phyloP scores from a whole-genome alignment of 2,329 filamentous ascomycete species.

The Claviceps africana region DNA sequence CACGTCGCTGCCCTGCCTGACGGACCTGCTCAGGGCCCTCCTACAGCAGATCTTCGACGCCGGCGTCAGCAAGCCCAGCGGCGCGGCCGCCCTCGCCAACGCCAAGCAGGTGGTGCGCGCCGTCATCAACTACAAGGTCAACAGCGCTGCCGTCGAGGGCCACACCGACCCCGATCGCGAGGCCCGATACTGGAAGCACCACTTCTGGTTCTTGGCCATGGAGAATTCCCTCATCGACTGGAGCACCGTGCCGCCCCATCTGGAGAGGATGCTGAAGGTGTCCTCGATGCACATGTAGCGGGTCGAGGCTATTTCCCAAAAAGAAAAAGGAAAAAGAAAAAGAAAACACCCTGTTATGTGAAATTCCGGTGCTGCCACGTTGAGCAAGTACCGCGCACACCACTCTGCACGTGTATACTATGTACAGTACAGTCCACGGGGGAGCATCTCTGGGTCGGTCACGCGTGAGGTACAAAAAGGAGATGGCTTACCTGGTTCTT shows the following conservation, averaged over 20 bases:
- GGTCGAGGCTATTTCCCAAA: no score
- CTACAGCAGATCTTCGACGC: no score
- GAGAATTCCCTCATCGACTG: slow-evolving; percentile 24
- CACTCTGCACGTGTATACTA: no score
- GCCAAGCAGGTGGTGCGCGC: slow-evolving; percentile 20
- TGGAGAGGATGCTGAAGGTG: slow-evolving; percentile 8
- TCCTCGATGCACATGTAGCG: no score
- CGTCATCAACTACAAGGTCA: slow-evolving; percentile 16
- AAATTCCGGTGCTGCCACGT: no score
- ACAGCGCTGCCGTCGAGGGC: slow-evolving; percentile 9
- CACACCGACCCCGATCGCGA: slow-evolving; percentile 4
- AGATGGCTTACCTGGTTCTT: no score
- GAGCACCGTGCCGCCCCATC: slow-evolving; percentile 9
- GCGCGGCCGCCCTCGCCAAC: slow-evolving; percentile 13
- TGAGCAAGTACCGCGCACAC: no score
- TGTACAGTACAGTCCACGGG: no score
- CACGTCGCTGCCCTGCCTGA: slow-evolving; percentile 29
- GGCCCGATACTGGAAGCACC: slow-evolving; percentile 30
- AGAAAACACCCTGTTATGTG: background rate
- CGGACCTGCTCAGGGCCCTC: slow-evolving; percentile 26
- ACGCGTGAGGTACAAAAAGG: no score
- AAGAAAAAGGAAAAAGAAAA: background rate
- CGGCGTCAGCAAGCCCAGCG: no score
- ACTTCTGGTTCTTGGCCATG: slow-evolving; percentile 35
- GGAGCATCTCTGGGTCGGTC: no score